A percentile compares a stretch with the other conserved stretches of the same genome.
Conservation (phyloP, 257 asterid genomes). For the Ilex aquifolium region DNA sequence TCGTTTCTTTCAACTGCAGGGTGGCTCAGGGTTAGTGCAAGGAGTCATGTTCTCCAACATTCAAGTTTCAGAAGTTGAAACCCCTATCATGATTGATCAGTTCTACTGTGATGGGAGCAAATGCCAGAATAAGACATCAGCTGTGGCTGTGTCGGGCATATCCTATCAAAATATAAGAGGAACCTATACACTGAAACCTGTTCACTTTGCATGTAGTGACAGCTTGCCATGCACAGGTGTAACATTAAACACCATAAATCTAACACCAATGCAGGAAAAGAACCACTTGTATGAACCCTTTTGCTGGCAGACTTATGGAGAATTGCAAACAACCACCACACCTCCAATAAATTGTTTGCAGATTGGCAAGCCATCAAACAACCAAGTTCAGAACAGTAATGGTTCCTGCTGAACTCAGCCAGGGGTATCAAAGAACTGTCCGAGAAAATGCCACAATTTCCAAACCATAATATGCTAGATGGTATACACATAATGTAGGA, state of each 20-base stretch:
- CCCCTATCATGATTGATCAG: conserved; percentile 84
- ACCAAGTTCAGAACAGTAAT: conserved; percentile 45
- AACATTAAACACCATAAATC: conserved; percentile 49
- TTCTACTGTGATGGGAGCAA: conserved; percentile 70
- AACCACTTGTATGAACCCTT: conserved; percentile 88
- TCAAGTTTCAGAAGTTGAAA: conserved; percentile 70
- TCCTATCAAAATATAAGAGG: conserved; percentile 68
- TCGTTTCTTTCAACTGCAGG: conserved; percentile 33
- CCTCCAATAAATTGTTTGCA: conserved; percentile 72
- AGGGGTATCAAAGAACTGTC: no score
- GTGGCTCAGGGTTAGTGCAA: conserved; percentile 84
- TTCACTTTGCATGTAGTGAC: conserved; percentile 91
- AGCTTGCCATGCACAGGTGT: conserved; percentile 68
- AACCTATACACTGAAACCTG: conserved; percentile 85
- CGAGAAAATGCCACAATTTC: no score
- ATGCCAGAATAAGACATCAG: conserved; percentile 75
- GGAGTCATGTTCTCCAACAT: conserved; percentile 76
- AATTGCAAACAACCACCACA: conserved; percentile 57
- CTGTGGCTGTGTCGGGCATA: conserved; percentile 80
- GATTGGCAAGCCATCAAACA: conserved; percentile 70
- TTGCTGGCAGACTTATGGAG: conserved; percentile 88
- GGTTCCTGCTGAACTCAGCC: conserved; percentile 45
- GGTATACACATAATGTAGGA: no score
- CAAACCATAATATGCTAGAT: no score
- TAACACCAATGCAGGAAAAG: conserved; percentile 50